Conservation (phyloP, 1,284 basidiomycete genomes). For the Tylopilus microsporus region DNA sequence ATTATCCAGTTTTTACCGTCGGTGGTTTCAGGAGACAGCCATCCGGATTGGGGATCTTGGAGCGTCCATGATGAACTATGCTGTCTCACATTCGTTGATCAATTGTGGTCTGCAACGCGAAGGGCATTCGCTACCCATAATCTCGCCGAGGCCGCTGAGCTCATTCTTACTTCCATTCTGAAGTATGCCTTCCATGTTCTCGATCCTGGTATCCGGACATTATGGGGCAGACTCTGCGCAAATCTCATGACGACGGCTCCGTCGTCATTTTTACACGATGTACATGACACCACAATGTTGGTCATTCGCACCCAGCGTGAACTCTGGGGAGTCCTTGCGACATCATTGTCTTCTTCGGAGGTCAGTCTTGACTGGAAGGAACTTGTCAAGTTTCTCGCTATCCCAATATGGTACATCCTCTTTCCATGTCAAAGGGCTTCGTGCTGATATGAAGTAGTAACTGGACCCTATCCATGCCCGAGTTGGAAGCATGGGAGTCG, state of each 20-base stretch:
- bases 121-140: conserved; percentile 39
- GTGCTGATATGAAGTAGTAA: conserved; percentile 28
- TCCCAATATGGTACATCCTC: conserved; percentile 43
- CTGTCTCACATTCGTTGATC: conserved; percentile 35
- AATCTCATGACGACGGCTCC: conserved; percentile 35
- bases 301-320: conserved; percentile 24
- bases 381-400: conserved; percentile 39
- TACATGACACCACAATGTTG: conserved; percentile 1
- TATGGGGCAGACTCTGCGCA: conserved; percentile 46
- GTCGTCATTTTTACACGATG: conserved; percentile 25
- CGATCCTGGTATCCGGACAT: conserved; percentile 33
- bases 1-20: conserved; percentile 27
- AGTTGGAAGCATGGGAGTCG: conserved; percentile 38
- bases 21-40: neutral
- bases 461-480: conserved; percentile 40
- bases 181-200: conserved; percentile 37
- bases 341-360: conserved; percentile 16
- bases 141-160: conserved; percentile 40
- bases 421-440: neutral
- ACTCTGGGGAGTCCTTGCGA: conserved; percentile 33
- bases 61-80: conserved; percentile 32
- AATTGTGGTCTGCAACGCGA: conserved; percentile 49
- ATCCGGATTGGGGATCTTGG: conserved; percentile 28
- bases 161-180: conserved; percentile 41
- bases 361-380: conserved; percentile 33